A percentile compares a stretch with the other conserved stretches of the same genome.
Conservation (phyloP, 352 stramenopile species). For the Phytophthora hybrid region DNA sequence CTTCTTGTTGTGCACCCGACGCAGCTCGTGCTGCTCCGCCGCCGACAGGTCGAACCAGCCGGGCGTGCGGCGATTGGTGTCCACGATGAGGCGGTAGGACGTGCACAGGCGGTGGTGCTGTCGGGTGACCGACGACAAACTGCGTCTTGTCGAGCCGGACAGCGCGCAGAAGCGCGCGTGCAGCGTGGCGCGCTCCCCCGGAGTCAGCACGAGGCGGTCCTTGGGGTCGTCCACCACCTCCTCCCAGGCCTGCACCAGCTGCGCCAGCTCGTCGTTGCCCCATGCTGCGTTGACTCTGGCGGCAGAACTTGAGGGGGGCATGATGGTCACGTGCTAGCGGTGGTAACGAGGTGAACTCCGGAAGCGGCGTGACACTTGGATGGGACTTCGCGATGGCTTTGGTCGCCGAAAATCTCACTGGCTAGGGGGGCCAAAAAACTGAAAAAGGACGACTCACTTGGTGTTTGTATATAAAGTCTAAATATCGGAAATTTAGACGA, state of each 20-base stretch:
- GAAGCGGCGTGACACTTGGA: neutral
- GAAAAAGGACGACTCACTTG: neutral
- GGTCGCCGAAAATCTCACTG: slow-evolving; percentile 32
- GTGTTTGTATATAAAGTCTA: neutral
- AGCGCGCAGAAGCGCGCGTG: slow-evolving; percentile 44
- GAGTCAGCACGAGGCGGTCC: slow-evolving; percentile 29
- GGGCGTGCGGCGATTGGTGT: slow-evolving; percentile 31
- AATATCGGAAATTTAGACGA: neutral
- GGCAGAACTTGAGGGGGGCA: slow-evolving; percentile 12
- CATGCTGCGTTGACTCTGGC: slow-evolving; percentile 35
- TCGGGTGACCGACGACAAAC: slow-evolving; percentile 37
- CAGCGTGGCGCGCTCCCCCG: slow-evolving; percentile 30
- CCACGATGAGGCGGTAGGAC: slow-evolving; percentile 45
- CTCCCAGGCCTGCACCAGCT: slow-evolving; percentile 44
- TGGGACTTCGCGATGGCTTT: neutral
- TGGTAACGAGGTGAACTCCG: neutral
- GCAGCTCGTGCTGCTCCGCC: slow-evolving; percentile 39
- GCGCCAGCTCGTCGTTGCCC: slow-evolving; percentile 36
- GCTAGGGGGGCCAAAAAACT: slow-evolving; percentile 17
- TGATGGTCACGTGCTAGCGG: neutral
- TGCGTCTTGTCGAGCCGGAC: slow-evolving; percentile 14
- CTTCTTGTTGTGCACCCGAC: slow-evolving; percentile 34
- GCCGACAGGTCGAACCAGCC: slow-evolving; percentile 47
- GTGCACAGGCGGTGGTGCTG: slow-evolving; percentile 44
- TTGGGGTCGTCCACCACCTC: slow-evolving; percentile 45